A percentile compares a stretch with the other conserved stretches of the same genome.
These are phyloP conservation scores for Metschnikowia amazonensis DNA, from an alignment of 805 yeast species.

Conservation along the genomic window DNA sequence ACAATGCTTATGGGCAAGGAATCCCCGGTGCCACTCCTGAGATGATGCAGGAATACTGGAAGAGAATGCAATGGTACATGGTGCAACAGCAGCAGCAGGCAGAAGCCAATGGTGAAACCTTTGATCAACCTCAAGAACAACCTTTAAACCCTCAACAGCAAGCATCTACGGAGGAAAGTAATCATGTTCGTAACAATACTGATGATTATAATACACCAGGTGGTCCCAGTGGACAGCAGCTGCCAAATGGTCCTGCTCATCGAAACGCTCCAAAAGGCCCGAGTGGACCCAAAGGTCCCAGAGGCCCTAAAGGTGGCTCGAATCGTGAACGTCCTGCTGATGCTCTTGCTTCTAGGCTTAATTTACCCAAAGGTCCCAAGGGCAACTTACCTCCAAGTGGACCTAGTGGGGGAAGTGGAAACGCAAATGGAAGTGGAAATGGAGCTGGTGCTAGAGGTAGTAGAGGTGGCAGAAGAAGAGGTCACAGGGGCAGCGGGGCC, in stretches of 20 bases:
- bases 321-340: slow-evolving; percentile 10
- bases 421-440: slow-evolving; percentile 25
- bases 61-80: slow-evolving; percentile 63
- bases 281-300: slow-evolving; percentile 1
- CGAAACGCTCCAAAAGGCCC: not conserved
- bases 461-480: slow-evolving; percentile 24
- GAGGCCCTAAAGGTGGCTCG: not conserved
- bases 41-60: slow-evolving; percentile 62
- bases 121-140: slow-evolving; percentile 33
- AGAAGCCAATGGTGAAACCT: slow-evolving; percentile 20
- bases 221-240: slow-evolving; percentile 4
- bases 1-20: slow-evolving; percentile 22
- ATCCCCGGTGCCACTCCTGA: slow-evolving; percentile 39
- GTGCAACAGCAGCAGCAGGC: slow-evolving; percentile 53
- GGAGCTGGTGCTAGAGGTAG: slow-evolving; percentile 31
- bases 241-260: slow-evolving; percentile 12
- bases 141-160: slow-evolving; percentile 45
- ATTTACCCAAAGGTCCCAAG: slow-evolving; percentile 53
- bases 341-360: slow-evolving; percentile 21
- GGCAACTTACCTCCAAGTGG: slow-evolving; percentile 1
- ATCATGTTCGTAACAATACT: slow-evolving; percentile 18
- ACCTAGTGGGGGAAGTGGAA: slow-evolving; percentile 23
- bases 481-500: slow-evolving; percentile 23
- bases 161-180: slow-evolving; percentile 10
- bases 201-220: not conserved